phyloP scores from a whole-genome alignment of 169 alveolate genomes.

The Miamiensis avidus region DNA sequence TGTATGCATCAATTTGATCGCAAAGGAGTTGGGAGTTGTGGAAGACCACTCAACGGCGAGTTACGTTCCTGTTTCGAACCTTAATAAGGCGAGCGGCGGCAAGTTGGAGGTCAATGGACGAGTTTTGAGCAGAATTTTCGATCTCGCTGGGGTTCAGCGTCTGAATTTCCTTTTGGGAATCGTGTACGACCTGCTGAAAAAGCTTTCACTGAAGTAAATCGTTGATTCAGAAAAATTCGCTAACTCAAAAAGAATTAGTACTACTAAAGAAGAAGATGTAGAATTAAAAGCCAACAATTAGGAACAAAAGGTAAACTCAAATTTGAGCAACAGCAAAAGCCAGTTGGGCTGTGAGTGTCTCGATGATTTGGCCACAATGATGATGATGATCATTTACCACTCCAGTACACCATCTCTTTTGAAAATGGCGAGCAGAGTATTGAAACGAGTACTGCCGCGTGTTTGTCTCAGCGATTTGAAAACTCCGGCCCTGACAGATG shows the following conservation, averaged over 20 bases:
- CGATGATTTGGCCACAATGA: background rate
- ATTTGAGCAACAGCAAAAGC: too few relatives aligned
- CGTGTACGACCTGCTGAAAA: slow-evolving; percentile 8
- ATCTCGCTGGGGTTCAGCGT: slow-evolving; percentile 25
- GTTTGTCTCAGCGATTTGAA: too few relatives aligned
- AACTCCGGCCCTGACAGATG: background rate
- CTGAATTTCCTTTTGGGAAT: slow-evolving; percentile 27
- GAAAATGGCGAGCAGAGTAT: slow-evolving; percentile 15
- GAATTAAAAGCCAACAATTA: background rate
- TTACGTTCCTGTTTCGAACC: too few relatives aligned
- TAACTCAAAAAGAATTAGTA: too few relatives aligned
- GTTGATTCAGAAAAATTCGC: too few relatives aligned
- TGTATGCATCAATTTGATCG: too few relatives aligned
- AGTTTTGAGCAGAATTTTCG: slow-evolving; percentile 30
- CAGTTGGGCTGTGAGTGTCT: background rate
- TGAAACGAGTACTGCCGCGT: background rate
- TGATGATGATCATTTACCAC: slow-evolving; percentile 12
- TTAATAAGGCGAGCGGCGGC: too few relatives aligned
- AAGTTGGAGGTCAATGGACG: slow-evolving; percentile 35
- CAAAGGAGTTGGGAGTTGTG: too few relatives aligned
- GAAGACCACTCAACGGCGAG: too few relatives aligned
- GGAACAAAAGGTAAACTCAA: too few relatives aligned
- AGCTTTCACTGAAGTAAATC: too few relatives aligned
- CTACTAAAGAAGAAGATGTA: background rate
- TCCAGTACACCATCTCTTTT: slow-evolving; percentile 22